Conservation (phyloP, 202 grass and related monocot species). For the Digitaria exilis region DNA sequence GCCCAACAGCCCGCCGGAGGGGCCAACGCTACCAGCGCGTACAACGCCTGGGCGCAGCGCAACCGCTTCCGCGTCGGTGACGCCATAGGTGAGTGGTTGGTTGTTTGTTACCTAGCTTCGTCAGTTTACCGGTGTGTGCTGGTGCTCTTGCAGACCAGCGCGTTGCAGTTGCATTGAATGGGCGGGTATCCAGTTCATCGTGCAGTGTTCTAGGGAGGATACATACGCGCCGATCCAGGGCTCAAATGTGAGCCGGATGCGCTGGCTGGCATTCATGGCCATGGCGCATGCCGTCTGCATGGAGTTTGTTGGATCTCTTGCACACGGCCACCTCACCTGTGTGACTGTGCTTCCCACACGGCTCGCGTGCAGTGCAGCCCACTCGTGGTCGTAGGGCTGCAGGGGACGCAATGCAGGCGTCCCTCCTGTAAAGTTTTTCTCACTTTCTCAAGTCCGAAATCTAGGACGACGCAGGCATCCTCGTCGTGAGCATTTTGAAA, state of each 20-base stretch:
- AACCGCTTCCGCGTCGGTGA: constrained; percentile 82
- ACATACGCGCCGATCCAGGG: neutral
- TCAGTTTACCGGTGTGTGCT: neutral
- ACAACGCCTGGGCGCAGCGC: constrained; percentile 77
- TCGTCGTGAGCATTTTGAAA: no score
- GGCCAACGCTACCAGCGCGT: constrained; percentile 18
- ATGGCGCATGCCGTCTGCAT: neutral
- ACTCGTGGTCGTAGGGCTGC: neutral
- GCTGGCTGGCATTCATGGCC: neutral
- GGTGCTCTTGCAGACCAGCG: neutral
- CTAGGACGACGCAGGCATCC: neutral
- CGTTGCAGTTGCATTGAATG: neutral
- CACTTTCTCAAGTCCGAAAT: neutral
- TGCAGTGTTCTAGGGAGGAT: no score
- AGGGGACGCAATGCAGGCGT: no score
- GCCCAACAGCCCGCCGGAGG: neutral
- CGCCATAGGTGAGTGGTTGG: constrained; percentile 52
- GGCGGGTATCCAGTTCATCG: neutral
- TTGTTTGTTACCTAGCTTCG: no score
- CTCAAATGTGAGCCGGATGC: neutral
- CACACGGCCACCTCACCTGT: neutral
- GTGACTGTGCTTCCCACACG: no score
- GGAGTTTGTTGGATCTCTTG: neutral
- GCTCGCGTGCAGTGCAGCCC: neutral
- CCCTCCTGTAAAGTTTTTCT: no score